Conservation (phyloP, 2,329 filamentous ascomycete genomes). For the Lachnellula cervina region DNA sequence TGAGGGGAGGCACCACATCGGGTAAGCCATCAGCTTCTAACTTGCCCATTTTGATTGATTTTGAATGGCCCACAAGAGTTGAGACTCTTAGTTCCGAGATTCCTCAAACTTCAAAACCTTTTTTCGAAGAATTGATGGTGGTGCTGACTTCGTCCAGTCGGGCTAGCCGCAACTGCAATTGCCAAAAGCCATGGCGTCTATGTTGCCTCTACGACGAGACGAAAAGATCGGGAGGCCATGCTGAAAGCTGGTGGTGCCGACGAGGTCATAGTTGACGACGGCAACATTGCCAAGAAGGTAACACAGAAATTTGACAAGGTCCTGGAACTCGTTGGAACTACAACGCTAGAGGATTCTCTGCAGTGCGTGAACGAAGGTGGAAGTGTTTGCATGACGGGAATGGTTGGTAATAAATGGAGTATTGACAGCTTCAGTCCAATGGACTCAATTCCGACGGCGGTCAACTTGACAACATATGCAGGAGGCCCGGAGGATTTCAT, state of each 20-base stretch:
- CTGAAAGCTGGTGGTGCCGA: slow-evolving; percentile 38
- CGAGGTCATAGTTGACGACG: slow-evolving; percentile 41
- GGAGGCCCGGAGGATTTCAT: slow-evolving; percentile 38
- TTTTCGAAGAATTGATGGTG: not conserved
- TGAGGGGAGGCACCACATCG: slow-evolving; percentile 44
- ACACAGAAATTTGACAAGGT: slow-evolving; percentile 39
- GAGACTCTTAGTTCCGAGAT: too few relatives aligned
- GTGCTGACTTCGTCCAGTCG: slow-evolving; percentile 24
- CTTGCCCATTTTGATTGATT: too few relatives aligned
- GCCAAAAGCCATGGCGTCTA: slow-evolving; percentile 37
- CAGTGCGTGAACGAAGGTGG: slow-evolving; percentile 36
- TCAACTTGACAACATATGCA: slow-evolving; percentile 38
- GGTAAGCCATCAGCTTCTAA: slow-evolving; percentile 6
- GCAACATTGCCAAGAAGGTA: slow-evolving; percentile 35
- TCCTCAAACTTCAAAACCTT: too few relatives aligned
- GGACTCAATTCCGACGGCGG: slow-evolving; percentile 37
- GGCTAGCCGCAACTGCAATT: slow-evolving; percentile 43
- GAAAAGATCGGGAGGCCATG: slow-evolving; percentile 32
- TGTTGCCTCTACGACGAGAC: slow-evolving; percentile 39
- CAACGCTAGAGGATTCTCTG: slow-evolving; percentile 40
- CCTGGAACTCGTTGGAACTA: slow-evolving; percentile 42
- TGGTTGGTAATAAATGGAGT: slow-evolving; percentile 40
- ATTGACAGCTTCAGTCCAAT: slow-evolving; percentile 37
- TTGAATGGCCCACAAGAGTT: too few relatives aligned
- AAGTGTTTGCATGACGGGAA: slow-evolving; percentile 41